A percentile compares a stretch with the other conserved stretches of the same genome.
These are phyloP conservation scores for Backusella psychrophila DNA, from an alignment of 192 early-diverging fungal genomes.

Conservation along the genomic window DNA sequence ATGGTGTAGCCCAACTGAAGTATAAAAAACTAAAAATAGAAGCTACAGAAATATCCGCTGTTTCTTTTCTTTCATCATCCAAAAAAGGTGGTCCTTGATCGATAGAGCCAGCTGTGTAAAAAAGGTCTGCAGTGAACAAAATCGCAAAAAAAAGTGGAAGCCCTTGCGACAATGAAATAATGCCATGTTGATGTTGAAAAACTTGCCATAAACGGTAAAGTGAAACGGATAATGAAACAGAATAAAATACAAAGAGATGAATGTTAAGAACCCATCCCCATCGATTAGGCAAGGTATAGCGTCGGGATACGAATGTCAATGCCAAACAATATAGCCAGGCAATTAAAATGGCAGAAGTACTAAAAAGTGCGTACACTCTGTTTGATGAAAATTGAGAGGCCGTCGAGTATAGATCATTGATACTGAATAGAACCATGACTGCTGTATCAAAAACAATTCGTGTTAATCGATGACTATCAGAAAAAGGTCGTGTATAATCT, in stretches of 20 bases:
- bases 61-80: slow-evolving; percentile 18
- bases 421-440: neutral
- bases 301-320: slow-evolving; percentile 22
- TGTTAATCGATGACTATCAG: neutral
- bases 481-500: slow-evolving; percentile 16
- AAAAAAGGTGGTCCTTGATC: slow-evolving; percentile 29
- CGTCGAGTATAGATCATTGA: neutral
- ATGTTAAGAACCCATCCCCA: slow-evolving; percentile 36
- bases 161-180: neutral
- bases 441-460: slow-evolving; percentile 12
- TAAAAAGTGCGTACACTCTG: neutral
- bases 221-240: slow-evolving; percentile 11
- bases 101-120: slow-evolving; percentile 25
- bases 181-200: neutral
- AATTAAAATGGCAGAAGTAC: slow-evolving; percentile 3
- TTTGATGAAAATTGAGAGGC: neutral
- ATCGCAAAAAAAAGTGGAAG: slow-evolving; percentile 3
- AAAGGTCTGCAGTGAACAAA: slow-evolving; percentile 11
- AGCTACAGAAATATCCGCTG: slow-evolving; percentile 20
- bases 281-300: slow-evolving; percentile 20
- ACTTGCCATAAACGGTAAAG: slow-evolving; percentile 8
- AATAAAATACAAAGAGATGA: slow-evolving; percentile 31
- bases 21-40: slow-evolving; percentile 31
- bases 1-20: slow-evolving; percentile 26
- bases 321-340: slow-evolving; percentile 30